These are phyloP conservation scores for Psilocybe sp. DNA, from an alignment of 768 basidiomycete genomes.

Conservation along the genomic window DNA sequence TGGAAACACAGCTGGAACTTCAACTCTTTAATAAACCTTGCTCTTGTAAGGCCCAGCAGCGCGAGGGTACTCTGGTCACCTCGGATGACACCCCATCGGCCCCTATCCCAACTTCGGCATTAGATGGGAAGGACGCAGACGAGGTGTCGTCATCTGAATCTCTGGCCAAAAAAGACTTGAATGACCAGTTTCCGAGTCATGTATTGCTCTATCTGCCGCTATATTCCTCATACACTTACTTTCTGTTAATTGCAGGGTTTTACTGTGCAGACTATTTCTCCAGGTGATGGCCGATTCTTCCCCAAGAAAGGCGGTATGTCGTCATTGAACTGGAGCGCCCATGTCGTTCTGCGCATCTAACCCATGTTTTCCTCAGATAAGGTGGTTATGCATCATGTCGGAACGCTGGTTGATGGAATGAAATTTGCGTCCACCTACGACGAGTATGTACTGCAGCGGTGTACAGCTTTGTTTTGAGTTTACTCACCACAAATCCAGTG, in stretches of 20 bases:
- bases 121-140: no score
- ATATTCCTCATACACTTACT: not conserved
- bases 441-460: constrained; percentile 45
- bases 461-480: not conserved
- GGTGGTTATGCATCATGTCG: constrained; percentile 79
- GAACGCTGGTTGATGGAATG: constrained; percentile 59
- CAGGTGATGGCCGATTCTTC: constrained; percentile 62
- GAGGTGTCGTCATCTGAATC: no score
- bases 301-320: constrained; percentile 71
- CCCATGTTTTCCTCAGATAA: constrained; percentile 44
- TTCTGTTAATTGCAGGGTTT: constrained; percentile 54
- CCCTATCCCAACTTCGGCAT: no score
- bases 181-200: no score
- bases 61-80: no score
- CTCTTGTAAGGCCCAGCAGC: no score
- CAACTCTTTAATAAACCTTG: no score
- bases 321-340: constrained; percentile 4
- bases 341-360: constrained; percentile 3
- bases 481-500: constrained; percentile 33
- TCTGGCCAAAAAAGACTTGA: no score
- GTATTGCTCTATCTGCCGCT: constrained; percentile 4
- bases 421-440: constrained; percentile 77
- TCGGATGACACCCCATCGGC: no score
- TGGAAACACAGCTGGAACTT: no score
- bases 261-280: constrained; percentile 48